Evolutionary conservation across 352 stramenopile genomes (phyloP).

Genomic region (Phytophthora aleatoria): DNA sequence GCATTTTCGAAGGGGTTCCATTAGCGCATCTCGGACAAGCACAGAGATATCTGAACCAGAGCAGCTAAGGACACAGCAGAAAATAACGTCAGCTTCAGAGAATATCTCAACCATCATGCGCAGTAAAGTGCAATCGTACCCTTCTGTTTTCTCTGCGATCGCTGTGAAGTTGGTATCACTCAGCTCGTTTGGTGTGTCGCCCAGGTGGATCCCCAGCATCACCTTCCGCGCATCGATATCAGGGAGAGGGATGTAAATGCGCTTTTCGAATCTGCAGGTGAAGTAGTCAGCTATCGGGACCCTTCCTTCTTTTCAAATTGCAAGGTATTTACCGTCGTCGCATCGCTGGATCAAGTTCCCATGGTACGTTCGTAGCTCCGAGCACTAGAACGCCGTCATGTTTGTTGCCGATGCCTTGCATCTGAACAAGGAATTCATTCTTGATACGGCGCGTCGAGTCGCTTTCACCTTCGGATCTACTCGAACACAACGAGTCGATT

Average conservation of each 20-base stretch:
- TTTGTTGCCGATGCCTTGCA: constrained; percentile 95
- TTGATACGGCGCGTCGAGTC: constrained; percentile 97
- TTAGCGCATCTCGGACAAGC: constrained; percentile 96
- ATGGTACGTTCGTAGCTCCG: constrained; percentile 98
- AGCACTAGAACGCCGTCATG: constrained; percentile 94
- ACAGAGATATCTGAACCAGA: constrained; percentile 98
- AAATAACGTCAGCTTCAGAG: constrained; percentile 6
- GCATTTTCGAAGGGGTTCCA: constrained; percentile 97
- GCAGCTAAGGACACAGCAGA: constrained; percentile 44
- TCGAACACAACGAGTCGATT: constrained; percentile 96
- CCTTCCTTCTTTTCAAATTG: neutral
- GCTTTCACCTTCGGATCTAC: constrained; percentile 93
- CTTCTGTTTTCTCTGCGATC: constrained; percentile 93
- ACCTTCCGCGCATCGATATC: constrained; percentile 89
- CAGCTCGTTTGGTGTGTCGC: constrained; percentile 95
- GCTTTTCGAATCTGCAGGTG: constrained; percentile 95
- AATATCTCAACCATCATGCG: neutral
- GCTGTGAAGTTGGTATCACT: constrained; percentile 93
- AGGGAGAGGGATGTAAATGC: constrained; percentile 98
- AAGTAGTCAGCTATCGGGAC: constrained; percentile 6
- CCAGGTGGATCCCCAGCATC: constrained; percentile 98
- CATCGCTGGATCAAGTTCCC: constrained; percentile 97
- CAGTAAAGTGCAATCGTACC: constrained; percentile 50
- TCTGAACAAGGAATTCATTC: constrained; percentile 98
- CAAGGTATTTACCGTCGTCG: constrained; percentile 82